Evolutionary conservation across 768 basidiomycete species (phyloP).

Genomic region (Boletus huronensis): DNA sequence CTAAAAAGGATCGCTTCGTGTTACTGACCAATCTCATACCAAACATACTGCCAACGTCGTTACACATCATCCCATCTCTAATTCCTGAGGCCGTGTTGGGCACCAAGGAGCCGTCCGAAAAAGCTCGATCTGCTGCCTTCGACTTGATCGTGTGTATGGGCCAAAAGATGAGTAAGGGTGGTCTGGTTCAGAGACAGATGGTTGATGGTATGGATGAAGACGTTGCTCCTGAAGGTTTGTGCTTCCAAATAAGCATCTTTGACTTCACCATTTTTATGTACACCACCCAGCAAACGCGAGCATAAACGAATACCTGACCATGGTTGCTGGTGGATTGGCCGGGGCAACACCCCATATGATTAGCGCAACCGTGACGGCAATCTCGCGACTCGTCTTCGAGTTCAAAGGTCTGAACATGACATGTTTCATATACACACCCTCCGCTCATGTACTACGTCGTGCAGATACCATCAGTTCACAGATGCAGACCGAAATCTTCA

Average conservation of each 20-base stretch:
- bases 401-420: slow-evolving; percentile 66
- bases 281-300: slow-evolving; percentile 55
- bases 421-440: background rate
- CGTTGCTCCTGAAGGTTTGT: slow-evolving; percentile 40
- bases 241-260: background rate
- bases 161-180: slow-evolving; percentile 84
- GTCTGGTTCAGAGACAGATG: slow-evolving; percentile 71
- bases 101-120: slow-evolving; percentile 96
- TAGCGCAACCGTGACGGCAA: slow-evolving; percentile 91
- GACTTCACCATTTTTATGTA: slow-evolving; percentile 5
- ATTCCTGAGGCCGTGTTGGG: slow-evolving; percentile 93
- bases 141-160: slow-evolving; percentile 91
- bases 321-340: slow-evolving; percentile 93
- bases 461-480: slow-evolving; percentile 63
- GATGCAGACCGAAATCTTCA: slow-evolving; percentile 81
- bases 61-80: slow-evolving; percentile 84
- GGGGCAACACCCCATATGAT: slow-evolving; percentile 97
- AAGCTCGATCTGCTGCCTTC: slow-evolving; percentile 84
- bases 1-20: slow-evolving; percentile 90
- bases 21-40: slow-evolving; percentile 70
- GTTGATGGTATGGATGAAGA: slow-evolving; percentile 85
- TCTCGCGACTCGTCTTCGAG: slow-evolving; percentile 92
- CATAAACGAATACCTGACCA: slow-evolving; percentile 91
- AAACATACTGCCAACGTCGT: slow-evolving; percentile 58
- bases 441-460: slow-evolving; percentile 1